Evolutionary conservation across 2,329 filamentous ascomycete species (phyloP).

Genomic region (Claviceps cyperi): DNA sequence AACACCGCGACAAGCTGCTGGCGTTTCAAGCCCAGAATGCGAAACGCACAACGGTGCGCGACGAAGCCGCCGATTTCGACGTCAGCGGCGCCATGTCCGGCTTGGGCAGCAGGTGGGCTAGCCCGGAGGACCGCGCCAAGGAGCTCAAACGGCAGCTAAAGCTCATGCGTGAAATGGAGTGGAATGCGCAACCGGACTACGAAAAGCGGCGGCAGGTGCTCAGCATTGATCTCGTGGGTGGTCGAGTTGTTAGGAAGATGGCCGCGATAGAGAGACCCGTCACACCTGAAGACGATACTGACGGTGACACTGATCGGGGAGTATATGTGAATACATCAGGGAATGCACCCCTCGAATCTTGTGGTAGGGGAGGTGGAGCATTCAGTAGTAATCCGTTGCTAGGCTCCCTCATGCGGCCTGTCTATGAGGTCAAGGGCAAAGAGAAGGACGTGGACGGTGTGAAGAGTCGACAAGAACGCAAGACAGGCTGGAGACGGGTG

Average conservation of each 20-base stretch:
- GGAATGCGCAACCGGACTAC: slow-evolving; percentile 71
- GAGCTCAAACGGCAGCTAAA: slow-evolving; percentile 80
- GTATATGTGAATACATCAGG: slow-evolving; percentile 20
- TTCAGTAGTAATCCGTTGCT: slow-evolving; percentile 58
- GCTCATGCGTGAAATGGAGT: slow-evolving; percentile 70
- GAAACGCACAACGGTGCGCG: slow-evolving; percentile 66
- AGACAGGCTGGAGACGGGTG: slow-evolving; percentile 41
- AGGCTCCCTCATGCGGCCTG: slow-evolving; percentile 49
- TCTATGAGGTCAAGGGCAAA: slow-evolving; percentile 40
- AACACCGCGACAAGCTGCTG: slow-evolving; percentile 69
- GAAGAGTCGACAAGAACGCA: slow-evolving; percentile 27
- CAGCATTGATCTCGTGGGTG: slow-evolving; percentile 67
- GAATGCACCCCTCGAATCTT: slow-evolving; percentile 14
- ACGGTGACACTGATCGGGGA: slow-evolving; percentile 16
- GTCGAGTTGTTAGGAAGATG: slow-evolving; percentile 62
- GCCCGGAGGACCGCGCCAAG: slow-evolving; percentile 63
- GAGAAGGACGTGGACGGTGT: slow-evolving; percentile 18
- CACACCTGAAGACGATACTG: slow-evolving; percentile 34
- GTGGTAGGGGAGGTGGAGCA: slow-evolving; percentile 31
- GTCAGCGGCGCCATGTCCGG: slow-evolving; percentile 30
- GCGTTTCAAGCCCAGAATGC: slow-evolving; percentile 78
- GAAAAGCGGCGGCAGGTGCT: slow-evolving; percentile 77
- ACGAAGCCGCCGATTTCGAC: slow-evolving; percentile 61
- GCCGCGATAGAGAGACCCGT: slow-evolving; percentile 44
- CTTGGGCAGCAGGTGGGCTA: slow-evolving; percentile 58